Evolutionary conservation across 148 eudicot species (phyloP), one percentile per base, ranked within the genome.

Genomic region (Persicaria maculosa): DNA sequence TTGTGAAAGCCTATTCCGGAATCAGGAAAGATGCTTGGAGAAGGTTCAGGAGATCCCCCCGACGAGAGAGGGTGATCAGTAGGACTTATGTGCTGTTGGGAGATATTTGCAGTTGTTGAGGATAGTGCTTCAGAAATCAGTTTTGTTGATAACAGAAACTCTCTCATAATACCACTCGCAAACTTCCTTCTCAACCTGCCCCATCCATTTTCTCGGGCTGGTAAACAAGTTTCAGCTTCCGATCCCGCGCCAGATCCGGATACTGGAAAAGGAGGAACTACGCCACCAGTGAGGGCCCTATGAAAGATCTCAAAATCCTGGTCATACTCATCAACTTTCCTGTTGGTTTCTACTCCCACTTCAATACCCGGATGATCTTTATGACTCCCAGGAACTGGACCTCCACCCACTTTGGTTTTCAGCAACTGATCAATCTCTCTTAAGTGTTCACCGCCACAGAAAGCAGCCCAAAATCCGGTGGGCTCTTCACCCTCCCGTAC

Each of bases 401-500:
- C 50, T 10, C 9, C 22, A 64, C 9, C 61, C 19, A 73, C 73
- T 50, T 44, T 46, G 71, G 22, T 78, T 31, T 43, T 44, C 71
- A 53, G 58, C 12, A 58, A 40, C 40, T 20, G 36, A 59, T 22
- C 40, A 14, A 36, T 43, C 77, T 80, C 78, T 54, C 75, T 71
- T 57, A 74, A 31, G 11, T 50, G 40, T 72, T 84, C 80, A 70
- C 68, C 79, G 46, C 74, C 61, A 31, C 79, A 77, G 47, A 93
- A 76, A 69, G 89, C 90, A 72, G 82, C 86, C 91, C 90, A 87
- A 77, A 96, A 96, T 57, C 84, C 90, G 44, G 76, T 43, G 0
- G 90, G 83, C 83, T 96, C 99, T 78, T 92, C 88, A 44, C 93
- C 99, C 78, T 96, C 99, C 53, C 74, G 81, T 12, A 93, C 54